Evolutionary conservation across 768 basidiomycete genomes (phyloP).

Genomic region (Royoungia palumana): DNA sequence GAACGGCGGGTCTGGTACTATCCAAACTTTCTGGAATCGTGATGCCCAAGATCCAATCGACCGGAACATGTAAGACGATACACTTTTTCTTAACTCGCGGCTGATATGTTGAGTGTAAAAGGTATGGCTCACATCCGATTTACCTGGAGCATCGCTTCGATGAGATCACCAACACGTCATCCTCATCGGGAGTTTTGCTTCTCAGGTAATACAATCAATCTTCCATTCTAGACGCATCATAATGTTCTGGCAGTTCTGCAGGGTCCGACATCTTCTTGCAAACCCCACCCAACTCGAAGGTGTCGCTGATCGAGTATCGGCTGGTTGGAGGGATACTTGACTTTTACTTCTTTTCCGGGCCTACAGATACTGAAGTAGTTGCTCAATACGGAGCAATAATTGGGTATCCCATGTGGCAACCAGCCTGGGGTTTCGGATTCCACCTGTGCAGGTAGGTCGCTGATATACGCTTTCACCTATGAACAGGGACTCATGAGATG

Average conservation of each 20-base stretch:
- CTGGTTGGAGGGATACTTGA: constrained; percentile 58
- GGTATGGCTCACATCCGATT: constrained; percentile 66
- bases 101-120: constrained; percentile 15
- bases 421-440: constrained; percentile 73
- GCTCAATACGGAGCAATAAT: constrained; percentile 65
- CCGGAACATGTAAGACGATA: constrained; percentile 49
- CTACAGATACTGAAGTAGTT: constrained; percentile 49
- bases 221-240: not conserved
- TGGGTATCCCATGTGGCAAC: constrained; percentile 67
- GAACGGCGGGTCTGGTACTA: constrained; percentile 46
- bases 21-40: constrained; percentile 66
- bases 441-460: constrained; percentile 58
- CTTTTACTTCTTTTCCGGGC: constrained; percentile 35
- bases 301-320: constrained; percentile 66
- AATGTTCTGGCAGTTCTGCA: constrained; percentile 43
- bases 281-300: constrained; percentile 50
- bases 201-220: constrained; percentile 42
- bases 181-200: constrained; percentile 72
- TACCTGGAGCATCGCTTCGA: constrained; percentile 70
- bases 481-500: not conserved
- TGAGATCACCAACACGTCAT: constrained; percentile 42
- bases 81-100: no score
- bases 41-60: constrained; percentile 60
- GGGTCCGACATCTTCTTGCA: constrained; percentile 67
- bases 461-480: no score